Evolutionary conservation across 208 protist genomes (phyloP).

Genomic region (Trichomonas vaginalis): DNA sequence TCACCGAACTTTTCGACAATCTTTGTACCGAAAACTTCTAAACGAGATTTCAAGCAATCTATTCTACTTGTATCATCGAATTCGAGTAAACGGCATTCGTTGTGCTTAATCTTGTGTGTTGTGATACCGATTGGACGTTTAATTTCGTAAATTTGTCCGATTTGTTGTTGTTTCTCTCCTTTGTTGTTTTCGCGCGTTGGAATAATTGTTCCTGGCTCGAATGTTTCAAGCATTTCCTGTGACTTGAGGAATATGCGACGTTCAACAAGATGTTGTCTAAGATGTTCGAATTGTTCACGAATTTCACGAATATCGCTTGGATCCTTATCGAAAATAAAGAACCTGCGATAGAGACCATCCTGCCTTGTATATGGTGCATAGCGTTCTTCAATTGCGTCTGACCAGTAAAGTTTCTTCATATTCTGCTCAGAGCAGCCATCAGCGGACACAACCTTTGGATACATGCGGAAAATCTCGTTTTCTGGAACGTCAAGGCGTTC

Average conservation of each 20-base stretch:
- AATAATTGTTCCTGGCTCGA: not conserved
- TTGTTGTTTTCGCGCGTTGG: too few relatives aligned
- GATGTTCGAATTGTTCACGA: not conserved
- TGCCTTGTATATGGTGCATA: not conserved
- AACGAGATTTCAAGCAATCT: not conserved
- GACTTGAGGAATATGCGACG: not conserved
- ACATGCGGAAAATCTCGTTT: not conserved
- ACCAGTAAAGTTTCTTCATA: not conserved
- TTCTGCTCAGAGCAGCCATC: too few relatives aligned
- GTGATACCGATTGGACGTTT: not conserved
- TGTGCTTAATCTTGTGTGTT: not conserved
- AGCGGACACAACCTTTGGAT: not conserved
- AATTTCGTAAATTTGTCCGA: not conserved
- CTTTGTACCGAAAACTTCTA: not conserved
- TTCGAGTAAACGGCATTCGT: not conserved
- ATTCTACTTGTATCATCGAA: not conserved
- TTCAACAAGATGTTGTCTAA: not conserved
- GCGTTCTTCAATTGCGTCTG: not conserved
- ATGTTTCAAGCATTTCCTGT: not conserved
- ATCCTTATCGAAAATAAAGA: not conserved
- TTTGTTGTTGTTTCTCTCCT: too few relatives aligned
- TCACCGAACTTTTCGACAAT: not conserved
- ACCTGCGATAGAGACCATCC: not conserved
- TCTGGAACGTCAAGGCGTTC: not conserved
- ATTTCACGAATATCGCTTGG: not conserved